phyloP scores from a whole-genome alignment of 495 filamentous ascomycete genomes.

The Aspergillus biplanus region DNA sequence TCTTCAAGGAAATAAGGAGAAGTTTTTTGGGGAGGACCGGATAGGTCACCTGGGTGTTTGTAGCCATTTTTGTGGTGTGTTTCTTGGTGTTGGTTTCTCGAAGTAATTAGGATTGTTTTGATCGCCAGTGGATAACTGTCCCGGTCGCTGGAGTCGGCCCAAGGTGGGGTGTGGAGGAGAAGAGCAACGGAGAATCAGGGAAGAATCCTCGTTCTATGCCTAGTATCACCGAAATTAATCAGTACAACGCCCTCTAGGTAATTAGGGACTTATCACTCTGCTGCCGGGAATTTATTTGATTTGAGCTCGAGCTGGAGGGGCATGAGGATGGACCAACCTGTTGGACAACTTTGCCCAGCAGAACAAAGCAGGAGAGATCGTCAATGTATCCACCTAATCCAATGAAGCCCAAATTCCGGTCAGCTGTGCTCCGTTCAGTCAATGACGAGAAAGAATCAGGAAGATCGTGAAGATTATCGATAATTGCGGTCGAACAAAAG shows the following conservation, averaged over 20 bases:
- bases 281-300: not conserved
- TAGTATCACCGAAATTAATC: not conserved
- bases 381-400: conserved; percentile 14
- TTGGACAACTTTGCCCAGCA: conserved; percentile 18
- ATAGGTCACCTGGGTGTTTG: conserved; percentile 30
- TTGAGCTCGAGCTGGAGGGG: not conserved
- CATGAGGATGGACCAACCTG: conserved; percentile 5
- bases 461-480: conserved; percentile 3
- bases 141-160: conserved; percentile 1
- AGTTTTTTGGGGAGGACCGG: conserved; percentile 63
- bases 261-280: not conserved
- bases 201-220: no score
- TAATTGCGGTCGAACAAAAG: not conserved
- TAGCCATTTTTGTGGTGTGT: conserved; percentile 20
- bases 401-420: conserved; percentile 19
- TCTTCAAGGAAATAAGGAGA: conserved; percentile 79
- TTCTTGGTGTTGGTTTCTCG: not conserved
- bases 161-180: no score
- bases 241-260: not conserved
- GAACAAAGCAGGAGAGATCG: conserved; percentile 17
- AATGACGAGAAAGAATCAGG: conserved; percentile 11
- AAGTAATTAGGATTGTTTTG: not conserved
- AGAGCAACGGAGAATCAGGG: no score
- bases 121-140: not conserved
- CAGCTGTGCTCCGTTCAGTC: conserved; percentile 16